Percentiles rank a stretch among this genome's conserved stretches.
Evolutionary conservation across 2,329 filamentous ascomycete species (phyloP).

Genomic region (Claviceps maximensis): DNA sequence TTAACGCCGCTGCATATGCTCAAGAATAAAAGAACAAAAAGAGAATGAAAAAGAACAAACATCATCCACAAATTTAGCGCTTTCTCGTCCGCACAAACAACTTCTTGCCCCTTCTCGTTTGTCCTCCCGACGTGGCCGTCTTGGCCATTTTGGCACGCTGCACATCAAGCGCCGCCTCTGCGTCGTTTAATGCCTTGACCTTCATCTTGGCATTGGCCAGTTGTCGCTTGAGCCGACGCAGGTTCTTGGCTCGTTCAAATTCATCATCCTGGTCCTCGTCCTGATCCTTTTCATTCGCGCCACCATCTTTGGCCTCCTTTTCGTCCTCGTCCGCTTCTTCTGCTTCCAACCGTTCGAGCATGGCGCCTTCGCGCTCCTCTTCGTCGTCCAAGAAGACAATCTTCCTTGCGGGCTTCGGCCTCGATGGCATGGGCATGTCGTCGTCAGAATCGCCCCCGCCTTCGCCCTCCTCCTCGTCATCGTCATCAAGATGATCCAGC

Average conservation of each 20-base stretch:
- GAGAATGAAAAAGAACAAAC: neutral
- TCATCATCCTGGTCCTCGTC: conserved; percentile 19
- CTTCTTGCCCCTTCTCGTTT: conserved; percentile 48
- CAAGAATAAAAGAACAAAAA: neutral
- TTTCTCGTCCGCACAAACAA: conserved; percentile 51
- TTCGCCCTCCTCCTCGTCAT: conserved; percentile 17
- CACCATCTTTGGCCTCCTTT: conserved; percentile 6
- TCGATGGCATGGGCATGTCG: conserved; percentile 16
- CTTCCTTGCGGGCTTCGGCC: conserved; percentile 27
- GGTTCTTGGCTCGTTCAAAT: conserved; percentile 27
- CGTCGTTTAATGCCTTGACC: conserved; percentile 38
- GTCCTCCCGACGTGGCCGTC: conserved; percentile 44
- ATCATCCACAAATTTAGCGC: conserved; percentile 24
- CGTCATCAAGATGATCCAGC: conserved; percentile 24
- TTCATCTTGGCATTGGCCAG: conserved; percentile 39
- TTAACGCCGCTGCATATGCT: conserved; percentile 3
- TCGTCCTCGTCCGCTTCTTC: conserved; percentile 18
- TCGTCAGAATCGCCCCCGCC: conserved; percentile 19
- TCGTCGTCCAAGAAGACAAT: conserved; percentile 37
- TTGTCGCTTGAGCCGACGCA: conserved; percentile 33
- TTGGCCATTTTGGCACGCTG: conserved; percentile 53
- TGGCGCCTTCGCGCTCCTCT: conserved; percentile 20
- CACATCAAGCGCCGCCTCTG: conserved; percentile 43
- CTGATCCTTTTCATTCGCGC: conserved; percentile 9
- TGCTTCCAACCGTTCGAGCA: conserved; percentile 17